Evolutionary conservation across 2,329 filamentous ascomycete species (phyloP).

Genomic region (Pseudocercospora eumusae): DNA sequence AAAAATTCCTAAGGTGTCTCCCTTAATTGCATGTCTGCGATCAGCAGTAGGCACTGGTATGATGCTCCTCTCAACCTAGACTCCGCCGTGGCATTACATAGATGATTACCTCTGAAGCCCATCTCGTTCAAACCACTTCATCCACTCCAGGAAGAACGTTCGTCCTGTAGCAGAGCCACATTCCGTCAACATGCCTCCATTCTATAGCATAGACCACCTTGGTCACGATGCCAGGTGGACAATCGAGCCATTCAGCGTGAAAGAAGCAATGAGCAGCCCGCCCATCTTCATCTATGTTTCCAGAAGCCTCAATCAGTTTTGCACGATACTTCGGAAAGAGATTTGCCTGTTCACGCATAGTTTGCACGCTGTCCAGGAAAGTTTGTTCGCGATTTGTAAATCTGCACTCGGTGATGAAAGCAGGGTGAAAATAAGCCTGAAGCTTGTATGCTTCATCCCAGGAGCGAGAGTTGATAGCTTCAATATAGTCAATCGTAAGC

Average conservation of each 20-base stretch:
- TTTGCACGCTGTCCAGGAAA: constrained; percentile 12
- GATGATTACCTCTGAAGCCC: neutral
- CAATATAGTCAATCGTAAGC: constrained; percentile 1
- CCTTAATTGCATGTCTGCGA: too few species aligned
- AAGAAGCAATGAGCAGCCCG: constrained; percentile 12
- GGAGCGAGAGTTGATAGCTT: neutral
- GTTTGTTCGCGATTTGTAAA: constrained; percentile 14
- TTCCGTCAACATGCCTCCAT: constrained; percentile 14
- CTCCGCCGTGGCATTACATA: too few species aligned
- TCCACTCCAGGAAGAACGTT: constrained; percentile 12
- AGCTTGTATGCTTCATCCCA: constrained; percentile 1
- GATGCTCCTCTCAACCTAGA: too few species aligned
- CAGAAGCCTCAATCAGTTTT: constrained; percentile 13
- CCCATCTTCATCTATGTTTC: constrained; percentile 8
- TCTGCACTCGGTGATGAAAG: constrained; percentile 28
- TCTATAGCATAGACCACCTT: constrained; percentile 13
- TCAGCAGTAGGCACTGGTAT: too few species aligned
- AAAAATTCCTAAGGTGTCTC: too few species aligned
- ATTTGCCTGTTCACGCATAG: constrained; percentile 11
- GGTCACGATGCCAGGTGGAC: constrained; percentile 7
- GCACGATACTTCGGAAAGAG: constrained; percentile 9
- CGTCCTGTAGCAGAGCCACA: constrained; percentile 16
- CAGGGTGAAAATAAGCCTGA: constrained; percentile 14
- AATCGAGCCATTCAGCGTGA: constrained; percentile 15
- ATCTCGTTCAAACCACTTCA: constrained; percentile 9